phyloP scores from a whole-genome alignment of 768 basidiomycete genomes.

The Chalciporus chontae region DNA sequence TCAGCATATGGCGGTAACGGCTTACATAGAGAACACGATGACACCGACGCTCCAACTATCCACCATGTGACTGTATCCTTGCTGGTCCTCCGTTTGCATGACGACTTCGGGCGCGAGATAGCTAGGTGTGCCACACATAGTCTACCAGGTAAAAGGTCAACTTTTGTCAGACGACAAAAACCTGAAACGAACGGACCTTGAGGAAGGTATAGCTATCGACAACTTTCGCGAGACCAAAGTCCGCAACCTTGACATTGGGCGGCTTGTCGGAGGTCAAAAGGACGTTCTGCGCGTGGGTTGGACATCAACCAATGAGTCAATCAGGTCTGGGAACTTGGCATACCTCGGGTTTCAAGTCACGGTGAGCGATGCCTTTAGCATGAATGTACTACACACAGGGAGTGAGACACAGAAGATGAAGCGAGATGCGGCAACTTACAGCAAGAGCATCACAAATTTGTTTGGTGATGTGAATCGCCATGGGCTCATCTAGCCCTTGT shows the following conservation, averaged over 20 bases:
- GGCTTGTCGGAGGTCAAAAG: conserved; percentile 71
- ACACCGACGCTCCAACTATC: conserved; percentile 98
- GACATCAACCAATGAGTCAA: neutral
- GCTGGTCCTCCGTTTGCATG: conserved; percentile 45
- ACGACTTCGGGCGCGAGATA: conserved; percentile 96
- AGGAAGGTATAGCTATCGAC: conserved; percentile 76
- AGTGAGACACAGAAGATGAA: conserved; percentile 2
- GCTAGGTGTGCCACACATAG: conserved; percentile 94
- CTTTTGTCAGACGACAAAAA: neutral
- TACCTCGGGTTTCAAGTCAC: conserved; percentile 90
- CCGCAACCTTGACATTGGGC: conserved; percentile 83
- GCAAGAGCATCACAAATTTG: conserved; percentile 81
- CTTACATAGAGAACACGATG: conserved; percentile 88
- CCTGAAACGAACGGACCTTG: conserved; percentile 44
- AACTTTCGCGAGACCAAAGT: conserved; percentile 95
- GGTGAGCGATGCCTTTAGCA: conserved; percentile 76
- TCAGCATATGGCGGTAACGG: conserved; percentile 1
- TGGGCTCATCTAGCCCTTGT: conserved; percentile 43
- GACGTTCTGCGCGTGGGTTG: conserved; percentile 54
- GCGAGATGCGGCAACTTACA: conserved; percentile 37
- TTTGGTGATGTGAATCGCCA: conserved; percentile 66
- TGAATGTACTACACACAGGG: conserved; percentile 54
- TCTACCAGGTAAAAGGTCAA: conserved; percentile 38
- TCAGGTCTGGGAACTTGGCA: conserved; percentile 1
- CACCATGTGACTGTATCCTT: conserved; percentile 82